A percentile compares a stretch with the other conserved stretches of the same genome.
phyloP scores from a whole-genome alignment of 371 early-diverging fungal genomes.

The Lichtheimia ornata region DNA sequence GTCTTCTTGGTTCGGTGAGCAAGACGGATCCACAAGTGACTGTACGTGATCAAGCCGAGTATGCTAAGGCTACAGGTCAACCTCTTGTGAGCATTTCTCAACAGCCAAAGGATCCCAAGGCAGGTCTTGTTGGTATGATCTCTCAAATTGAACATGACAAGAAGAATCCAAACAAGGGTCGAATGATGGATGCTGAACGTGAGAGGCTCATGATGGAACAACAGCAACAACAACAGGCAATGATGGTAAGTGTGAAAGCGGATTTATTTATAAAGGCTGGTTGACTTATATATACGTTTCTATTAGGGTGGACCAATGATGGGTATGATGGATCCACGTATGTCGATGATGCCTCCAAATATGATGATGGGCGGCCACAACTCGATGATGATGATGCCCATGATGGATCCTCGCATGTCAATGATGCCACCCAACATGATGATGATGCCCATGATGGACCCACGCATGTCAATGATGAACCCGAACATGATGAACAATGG shows the following conservation, averaged over 20 bases:
- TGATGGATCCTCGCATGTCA: constrained; percentile 38
- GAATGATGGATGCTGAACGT: constrained; percentile 18
- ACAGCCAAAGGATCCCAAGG: constrained; percentile 29
- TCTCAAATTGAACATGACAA: constrained; percentile 38
- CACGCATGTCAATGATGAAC: constrained; percentile 23
- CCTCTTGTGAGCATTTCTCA: constrained; percentile 30
- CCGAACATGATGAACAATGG: constrained; percentile 10
- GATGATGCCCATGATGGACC: constrained; percentile 34
- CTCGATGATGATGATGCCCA: constrained; percentile 30
- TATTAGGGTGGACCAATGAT: constrained; percentile 18
- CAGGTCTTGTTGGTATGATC: constrained; percentile 38
- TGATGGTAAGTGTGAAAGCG: constrained; percentile 13
- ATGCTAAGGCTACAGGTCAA: constrained; percentile 39
- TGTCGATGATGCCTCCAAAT: constrained; percentile 24
- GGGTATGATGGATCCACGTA: constrained; percentile 11
- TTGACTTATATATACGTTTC: not conserved
- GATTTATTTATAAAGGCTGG: not conserved
- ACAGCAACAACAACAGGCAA: constrained; percentile 14
- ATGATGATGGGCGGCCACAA: constrained; percentile 19
- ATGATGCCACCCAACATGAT: constrained; percentile 28
- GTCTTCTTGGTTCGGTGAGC: constrained; percentile 25
- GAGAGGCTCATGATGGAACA: constrained; percentile 39
- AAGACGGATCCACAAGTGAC: constrained; percentile 31
- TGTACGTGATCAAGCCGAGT: constrained; percentile 43
- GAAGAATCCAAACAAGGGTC: constrained; percentile 22